phyloP scores from a whole-genome alignment of 768 basidiomycete genomes.

The Suillus luteus region DNA sequence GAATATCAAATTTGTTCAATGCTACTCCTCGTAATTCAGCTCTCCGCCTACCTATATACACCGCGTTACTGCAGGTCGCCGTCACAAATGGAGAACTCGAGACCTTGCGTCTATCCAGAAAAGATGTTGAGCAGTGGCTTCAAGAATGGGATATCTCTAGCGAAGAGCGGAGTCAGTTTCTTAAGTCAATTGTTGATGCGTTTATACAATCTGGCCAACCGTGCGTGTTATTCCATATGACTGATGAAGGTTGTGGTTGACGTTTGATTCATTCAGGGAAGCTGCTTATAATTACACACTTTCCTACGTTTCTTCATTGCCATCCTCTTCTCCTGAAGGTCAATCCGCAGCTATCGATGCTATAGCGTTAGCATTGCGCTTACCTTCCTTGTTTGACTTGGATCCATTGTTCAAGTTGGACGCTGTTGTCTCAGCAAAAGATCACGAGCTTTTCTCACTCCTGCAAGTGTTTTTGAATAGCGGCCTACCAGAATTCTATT shows the following conservation, averaged over 20 bases:
- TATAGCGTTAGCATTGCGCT: conserved; percentile 64
- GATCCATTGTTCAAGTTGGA: conserved; percentile 80
- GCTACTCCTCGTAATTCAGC: conserved; percentile 63
- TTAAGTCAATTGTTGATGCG: conserved; percentile 62
- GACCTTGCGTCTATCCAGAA: conserved; percentile 56
- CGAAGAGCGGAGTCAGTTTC: conserved; percentile 64
- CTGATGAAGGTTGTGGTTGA: background rate
- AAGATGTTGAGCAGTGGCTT: conserved; percentile 75
- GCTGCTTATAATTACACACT: conserved; percentile 66
- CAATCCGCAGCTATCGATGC: conserved; percentile 57
- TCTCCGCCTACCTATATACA: conserved; percentile 51
- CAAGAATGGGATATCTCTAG: conserved; percentile 70
- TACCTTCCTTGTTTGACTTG: conserved; percentile 75
- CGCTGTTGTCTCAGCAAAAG: conserved; percentile 62
- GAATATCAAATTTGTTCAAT: conserved; percentile 84
- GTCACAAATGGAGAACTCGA: conserved; percentile 61
- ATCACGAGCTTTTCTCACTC: conserved; percentile 73
- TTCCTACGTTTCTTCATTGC: conserved; percentile 60
- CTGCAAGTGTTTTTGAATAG: conserved; percentile 72
- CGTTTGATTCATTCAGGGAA: conserved; percentile 39
- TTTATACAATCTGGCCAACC: conserved; percentile 56
- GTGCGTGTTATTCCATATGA: conserved; percentile 45
- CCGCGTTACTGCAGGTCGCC: conserved; percentile 60
- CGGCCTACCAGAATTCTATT: conserved; percentile 60
- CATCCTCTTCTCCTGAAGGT: conserved; percentile 52